Conservation (phyloP, 768 basidiomycete species). For the Serendipita sp. region DNA sequence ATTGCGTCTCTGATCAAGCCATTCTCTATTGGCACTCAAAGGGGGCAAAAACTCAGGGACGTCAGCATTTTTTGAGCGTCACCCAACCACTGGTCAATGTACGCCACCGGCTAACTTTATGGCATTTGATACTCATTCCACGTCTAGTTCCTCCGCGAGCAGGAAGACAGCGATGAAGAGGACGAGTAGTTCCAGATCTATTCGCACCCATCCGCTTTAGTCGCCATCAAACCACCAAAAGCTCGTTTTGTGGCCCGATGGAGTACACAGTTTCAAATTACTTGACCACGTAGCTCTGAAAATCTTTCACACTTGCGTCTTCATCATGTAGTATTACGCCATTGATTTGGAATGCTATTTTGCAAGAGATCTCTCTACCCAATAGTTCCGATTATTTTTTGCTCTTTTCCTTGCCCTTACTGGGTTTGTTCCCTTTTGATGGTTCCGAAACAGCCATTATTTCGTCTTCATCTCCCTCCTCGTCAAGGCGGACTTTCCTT, state of each 20-base stretch:
- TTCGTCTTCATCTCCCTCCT: background rate
- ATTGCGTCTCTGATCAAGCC: slow-evolving; percentile 88
- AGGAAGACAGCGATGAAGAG: slow-evolving; percentile 52
- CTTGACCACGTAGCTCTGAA: no score
- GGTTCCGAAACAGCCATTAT: background rate
- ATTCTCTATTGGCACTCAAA: slow-evolving; percentile 98
- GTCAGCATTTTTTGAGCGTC: slow-evolving; percentile 85
- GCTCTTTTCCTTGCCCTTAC: background rate
- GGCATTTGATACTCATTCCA: background rate
- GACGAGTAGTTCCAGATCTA: slow-evolving; percentile 34
- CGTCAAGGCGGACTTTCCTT: background rate
- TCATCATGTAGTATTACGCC: no score
- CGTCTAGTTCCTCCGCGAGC: slow-evolving; percentile 72
- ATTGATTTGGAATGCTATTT: no score
- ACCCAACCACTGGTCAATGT: slow-evolving; percentile 85
- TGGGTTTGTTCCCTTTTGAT: background rate
- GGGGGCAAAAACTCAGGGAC: slow-evolving; percentile 88
- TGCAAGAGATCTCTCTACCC: no score
- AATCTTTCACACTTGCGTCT: no score
- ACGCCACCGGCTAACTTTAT: slow-evolving; percentile 12
- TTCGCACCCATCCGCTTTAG: background rate
- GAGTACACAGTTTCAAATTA: no score
- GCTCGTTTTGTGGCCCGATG: background rate
- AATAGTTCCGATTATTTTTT: background rate
- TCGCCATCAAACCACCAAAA: background rate